Conservation (phyloP, 1,284 basidiomycete species). For the Leccinum solheimii region DNA sequence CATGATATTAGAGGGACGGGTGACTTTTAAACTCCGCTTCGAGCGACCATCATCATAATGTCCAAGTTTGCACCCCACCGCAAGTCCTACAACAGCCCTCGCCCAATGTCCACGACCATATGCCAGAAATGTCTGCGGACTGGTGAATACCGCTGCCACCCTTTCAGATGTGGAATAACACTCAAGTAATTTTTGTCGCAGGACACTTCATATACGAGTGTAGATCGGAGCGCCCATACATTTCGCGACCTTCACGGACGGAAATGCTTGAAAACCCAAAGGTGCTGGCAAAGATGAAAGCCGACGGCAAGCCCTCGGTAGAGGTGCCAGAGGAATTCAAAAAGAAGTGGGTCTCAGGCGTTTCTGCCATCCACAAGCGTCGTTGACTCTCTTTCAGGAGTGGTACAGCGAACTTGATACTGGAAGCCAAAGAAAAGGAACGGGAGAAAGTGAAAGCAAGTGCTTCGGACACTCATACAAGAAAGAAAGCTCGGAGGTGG, state of each 20-base stretch:
- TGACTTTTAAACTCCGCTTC: slow-evolving; percentile 20
- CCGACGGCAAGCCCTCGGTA: slow-evolving; percentile 64
- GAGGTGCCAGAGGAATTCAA: slow-evolving; percentile 83
- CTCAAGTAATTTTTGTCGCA: slow-evolving; percentile 26
- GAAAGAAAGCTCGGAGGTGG: slow-evolving; percentile 56
- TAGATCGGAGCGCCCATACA: slow-evolving; percentile 69
- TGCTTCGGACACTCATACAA: slow-evolving; percentile 39
- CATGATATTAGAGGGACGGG: background rate
- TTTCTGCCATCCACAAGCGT: background rate
- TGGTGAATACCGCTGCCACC: slow-evolving; percentile 42
- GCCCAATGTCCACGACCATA: slow-evolving; percentile 61
- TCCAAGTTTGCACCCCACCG: slow-evolving; percentile 80
- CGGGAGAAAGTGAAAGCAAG: slow-evolving; percentile 45
- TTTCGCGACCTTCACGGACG: slow-evolving; percentile 75
- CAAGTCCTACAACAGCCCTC: slow-evolving; percentile 56
- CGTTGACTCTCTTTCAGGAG: slow-evolving; percentile 41
- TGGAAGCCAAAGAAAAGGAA: slow-evolving; percentile 73
- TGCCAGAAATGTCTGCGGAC: slow-evolving; percentile 77
- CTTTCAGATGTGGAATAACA: background rate
- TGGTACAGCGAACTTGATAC: slow-evolving; percentile 71
- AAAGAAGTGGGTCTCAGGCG: slow-evolving; percentile 53
- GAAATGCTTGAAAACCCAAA: slow-evolving; percentile 73
- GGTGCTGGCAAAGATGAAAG: slow-evolving; percentile 61
- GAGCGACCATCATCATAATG: slow-evolving; percentile 42
- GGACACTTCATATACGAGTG: slow-evolving; percentile 82